Base-by-base conservation (phyloP, 306 rosid species). In the Fragaria nilgerrensis region DNA sequence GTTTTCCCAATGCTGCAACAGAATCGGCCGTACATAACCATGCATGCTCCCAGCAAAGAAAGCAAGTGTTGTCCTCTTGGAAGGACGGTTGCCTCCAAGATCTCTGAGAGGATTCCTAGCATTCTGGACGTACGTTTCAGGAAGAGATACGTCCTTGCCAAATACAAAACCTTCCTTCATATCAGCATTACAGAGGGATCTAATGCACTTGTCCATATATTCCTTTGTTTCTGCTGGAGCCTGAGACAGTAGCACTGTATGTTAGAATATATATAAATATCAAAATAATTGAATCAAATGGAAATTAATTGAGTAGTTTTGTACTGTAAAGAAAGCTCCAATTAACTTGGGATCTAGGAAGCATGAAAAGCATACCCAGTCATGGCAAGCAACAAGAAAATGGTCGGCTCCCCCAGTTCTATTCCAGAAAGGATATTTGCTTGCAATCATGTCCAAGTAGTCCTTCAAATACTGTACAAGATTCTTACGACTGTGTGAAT, bases 381-480 rank as follows among this genome's bases (percentile, higher is more conserved):
- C 99, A 72, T 95, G 99, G 89, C 99, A 92, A 72, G 99, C 99
- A 82, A 86, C 99, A 20, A 92, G 92, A 56, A 95, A 95, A 83
- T 95, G 99, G 81, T 95, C 98, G 45, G 98, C 84, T 64, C 99
- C 99, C 45, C 84, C 83, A 27, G 96, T 91, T 87, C 97, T 88
- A 59, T 92, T 95, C 97, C 97, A 95, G 84, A 83, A 88, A 71
- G 97, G 92, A 85, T 95, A 83, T 72, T 91, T 92, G 43, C 78
- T 80, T 2, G 87, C 79, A 82, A 95, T 87, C 80, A 77, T 50
- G 75, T 89, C 81, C 82, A 88, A 79, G 62, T 90, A 84, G 56
- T 85, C 78, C 83, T 81, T 86, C 91, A 92, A 89, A 85, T 82
- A 89, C 70, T 85, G 73, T 64, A 92, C 79, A 45, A 95, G 89